These are phyloP conservation scores for Trypanosomatidae sp. DNA, from an alignment of 208 protist species.

Conservation along the genomic window DNA sequence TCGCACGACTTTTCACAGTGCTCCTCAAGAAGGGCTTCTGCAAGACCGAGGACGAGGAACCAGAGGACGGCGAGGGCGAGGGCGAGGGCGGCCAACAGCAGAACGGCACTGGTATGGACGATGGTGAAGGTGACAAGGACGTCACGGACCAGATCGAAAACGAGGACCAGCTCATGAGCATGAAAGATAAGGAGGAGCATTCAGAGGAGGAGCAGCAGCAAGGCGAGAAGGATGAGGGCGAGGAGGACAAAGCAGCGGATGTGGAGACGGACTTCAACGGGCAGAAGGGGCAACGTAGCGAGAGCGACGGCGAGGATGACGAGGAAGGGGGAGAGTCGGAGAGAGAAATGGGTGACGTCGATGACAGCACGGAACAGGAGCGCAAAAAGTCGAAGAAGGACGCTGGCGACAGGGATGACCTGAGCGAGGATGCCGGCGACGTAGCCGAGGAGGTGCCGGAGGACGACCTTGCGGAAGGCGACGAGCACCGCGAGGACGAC, in stretches of 20 bases:
- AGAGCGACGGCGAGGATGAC: conserved; percentile 75
- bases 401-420: conserved; percentile 69
- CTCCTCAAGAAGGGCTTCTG: conserved; percentile 96
- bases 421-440: conserved; percentile 74
- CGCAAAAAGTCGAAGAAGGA: conserved; percentile 82
- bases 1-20: conserved; percentile 88
- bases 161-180: conserved; percentile 94
- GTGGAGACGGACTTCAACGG: conserved; percentile 86
- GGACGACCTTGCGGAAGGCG: conserved; percentile 69
- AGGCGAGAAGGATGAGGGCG: conserved; percentile 74
- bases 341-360: conserved; percentile 87
- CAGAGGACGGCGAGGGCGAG: conserved; percentile 73
- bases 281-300: conserved; percentile 76
- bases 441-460: conserved; percentile 81
- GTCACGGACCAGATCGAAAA: conserved; percentile 98
- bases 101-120: conserved; percentile 98
- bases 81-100: conserved; percentile 70
- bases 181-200: conserved; percentile 91
- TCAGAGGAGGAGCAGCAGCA: conserved; percentile 67
- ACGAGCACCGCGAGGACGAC: conserved; percentile 36
- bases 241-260: conserved; percentile 91
- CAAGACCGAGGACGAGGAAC: conserved; percentile 84
- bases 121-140: conserved; percentile 98
- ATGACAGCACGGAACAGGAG: conserved; percentile 85
- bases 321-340: conserved; percentile 72